These are phyloP conservation scores for Quercus parvula DNA, from an alignment of 306 rosid species.

Conservation along the genomic window DNA sequence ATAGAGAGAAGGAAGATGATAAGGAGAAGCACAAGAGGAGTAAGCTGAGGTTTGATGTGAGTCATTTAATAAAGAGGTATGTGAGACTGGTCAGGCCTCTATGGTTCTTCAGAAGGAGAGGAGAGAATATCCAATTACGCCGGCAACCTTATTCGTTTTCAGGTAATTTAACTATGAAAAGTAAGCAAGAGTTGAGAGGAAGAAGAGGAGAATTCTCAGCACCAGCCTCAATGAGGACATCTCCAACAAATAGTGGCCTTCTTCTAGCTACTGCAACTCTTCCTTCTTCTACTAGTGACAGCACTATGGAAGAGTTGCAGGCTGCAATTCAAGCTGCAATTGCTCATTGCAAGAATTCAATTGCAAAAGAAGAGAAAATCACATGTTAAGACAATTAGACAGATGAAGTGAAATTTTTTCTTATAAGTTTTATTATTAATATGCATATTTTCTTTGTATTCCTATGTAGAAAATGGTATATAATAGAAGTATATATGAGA, in stretches of 20 bases:
- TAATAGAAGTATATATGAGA: conserved; percentile 21
- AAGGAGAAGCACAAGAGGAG: conserved; percentile 38
- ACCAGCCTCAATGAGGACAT: conserved; percentile 92
- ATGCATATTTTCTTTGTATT: conserved; percentile 20
- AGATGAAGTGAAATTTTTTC: not conserved
- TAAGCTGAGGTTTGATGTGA: conserved; percentile 39
- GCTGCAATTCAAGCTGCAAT: conserved; percentile 99
- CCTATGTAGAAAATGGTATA: conserved; percentile 14
- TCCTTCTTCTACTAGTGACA: conserved; percentile 55
- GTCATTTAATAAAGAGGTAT: conserved; percentile 60
- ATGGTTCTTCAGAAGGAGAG: conserved; percentile 41
- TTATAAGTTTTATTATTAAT: conserved; percentile 8
- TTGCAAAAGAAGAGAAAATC: conserved; percentile 58
- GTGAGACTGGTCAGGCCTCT: conserved; percentile 55
- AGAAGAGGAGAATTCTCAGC: conserved; percentile 79
- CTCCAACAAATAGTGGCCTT: conserved; percentile 86
- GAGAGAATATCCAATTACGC: conserved; percentile 41
- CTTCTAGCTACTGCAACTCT: conserved; percentile 47
- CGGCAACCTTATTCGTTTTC: conserved; percentile 67
- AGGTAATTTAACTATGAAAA: conserved; percentile 50
- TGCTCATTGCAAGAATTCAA: conserved; percentile 96
- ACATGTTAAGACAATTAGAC: conserved; percentile 21
- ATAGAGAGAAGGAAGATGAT: conserved; percentile 32
- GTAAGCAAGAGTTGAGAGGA: conserved; percentile 52
- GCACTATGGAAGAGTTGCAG: conserved; percentile 96